Base-by-base conservation (phyloP, 257 asterid species). In the Lavandula angustifolia region DNA sequence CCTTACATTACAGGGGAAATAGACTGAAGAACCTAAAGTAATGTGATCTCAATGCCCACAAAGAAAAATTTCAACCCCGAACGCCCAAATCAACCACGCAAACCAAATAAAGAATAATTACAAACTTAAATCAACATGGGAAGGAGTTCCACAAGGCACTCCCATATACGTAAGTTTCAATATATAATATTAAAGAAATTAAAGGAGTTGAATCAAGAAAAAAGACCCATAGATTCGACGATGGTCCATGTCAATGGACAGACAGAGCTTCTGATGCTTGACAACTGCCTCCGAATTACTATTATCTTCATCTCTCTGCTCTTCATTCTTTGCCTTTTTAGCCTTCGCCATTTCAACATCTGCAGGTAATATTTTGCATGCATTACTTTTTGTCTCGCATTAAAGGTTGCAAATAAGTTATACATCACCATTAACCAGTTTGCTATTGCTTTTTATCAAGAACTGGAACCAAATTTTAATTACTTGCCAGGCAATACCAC, bases 221-320 rank as follows among this genome's bases (percentile, higher is more conserved):
- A 41, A 44, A 35, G 1, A 94, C 99, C 99, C 99, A 61, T 85
- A 87, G 58, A 94, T 80, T 65, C 88, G 89, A 22, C 87, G 92
- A 64, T 83, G 84, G 51, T 90, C 95, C 89, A 90, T 84, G 80
- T 94, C 99, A 53, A 94, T 87, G 35, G 97, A 84, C 16, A 94
- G 78, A 61, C 95, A 87, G 38, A 94, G 91, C 86, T 90, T 94
- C 85, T 94, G 99, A 73, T 94, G 97, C 79, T 86, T 87, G 68
- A 94, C 92, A 18, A 94, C 87, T 12, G 97, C 96, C 62, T 90
- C 95, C 6, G 99, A 78, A 75, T 85, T 85, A 66, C 74, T 70
- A 49, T 68, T 78, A 17, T 83, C 81, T 51, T 81, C 92, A 18
- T 85, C 87, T 76, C 81, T 85, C 75, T 90, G 99, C 64, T 94